A percentile compares a stretch with the other conserved stretches of the same genome.
These are phyloP conservation scores for Ceratonia siliqua DNA, from an alignment of 306 rosid species.

Conservation along the genomic window DNA sequence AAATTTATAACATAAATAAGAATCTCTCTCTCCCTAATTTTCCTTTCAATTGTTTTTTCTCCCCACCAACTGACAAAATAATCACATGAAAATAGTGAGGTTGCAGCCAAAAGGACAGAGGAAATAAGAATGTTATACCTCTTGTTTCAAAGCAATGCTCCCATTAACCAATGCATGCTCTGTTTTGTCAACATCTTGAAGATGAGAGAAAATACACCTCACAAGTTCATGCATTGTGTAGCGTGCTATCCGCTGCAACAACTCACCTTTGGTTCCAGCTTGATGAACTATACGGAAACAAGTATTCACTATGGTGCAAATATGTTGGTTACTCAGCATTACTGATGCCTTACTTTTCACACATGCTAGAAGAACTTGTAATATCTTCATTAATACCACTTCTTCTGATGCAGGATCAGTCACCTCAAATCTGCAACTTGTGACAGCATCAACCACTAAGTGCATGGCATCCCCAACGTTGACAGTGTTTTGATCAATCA, in stretches of 20 bases:
- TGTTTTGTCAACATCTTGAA: slow-evolving; percentile 67
- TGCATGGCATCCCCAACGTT: slow-evolving; percentile 87
- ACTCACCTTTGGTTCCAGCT: slow-evolving; percentile 90
- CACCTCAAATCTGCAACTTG: slow-evolving; percentile 97
- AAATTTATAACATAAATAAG: slow-evolving; percentile 12
- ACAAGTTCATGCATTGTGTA: slow-evolving; percentile 94
- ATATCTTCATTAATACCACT: slow-evolving; percentile 90
- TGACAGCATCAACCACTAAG: slow-evolving; percentile 91
- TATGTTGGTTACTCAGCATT: slow-evolving; percentile 88
- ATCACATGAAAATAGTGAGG: not conserved
- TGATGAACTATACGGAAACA: slow-evolving; percentile 97
- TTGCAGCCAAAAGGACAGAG: slow-evolving; percentile 28
- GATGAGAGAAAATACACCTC: slow-evolving; percentile 87
- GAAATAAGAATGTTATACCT: slow-evolving; percentile 48
- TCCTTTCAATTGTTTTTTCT: slow-evolving; percentile 2
- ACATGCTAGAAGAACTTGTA: slow-evolving; percentile 94
- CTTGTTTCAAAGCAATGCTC: slow-evolving; percentile 40
- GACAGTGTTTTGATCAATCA: slow-evolving; percentile 78
- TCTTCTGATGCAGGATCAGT: slow-evolving; percentile 98
- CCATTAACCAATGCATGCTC: slow-evolving; percentile 57
- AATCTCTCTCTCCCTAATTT: not conserved
- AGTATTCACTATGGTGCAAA: slow-evolving; percentile 89
- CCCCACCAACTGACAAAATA: slow-evolving; percentile 13
- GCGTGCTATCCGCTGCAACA: slow-evolving; percentile 95
- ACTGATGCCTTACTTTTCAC: slow-evolving; percentile 88